Percentiles rank a stretch among this genome's conserved stretches.
Conservation (phyloP, 2,329 filamentous ascomycete genomes). For the Talaromyces albobiverticillius region DNA sequence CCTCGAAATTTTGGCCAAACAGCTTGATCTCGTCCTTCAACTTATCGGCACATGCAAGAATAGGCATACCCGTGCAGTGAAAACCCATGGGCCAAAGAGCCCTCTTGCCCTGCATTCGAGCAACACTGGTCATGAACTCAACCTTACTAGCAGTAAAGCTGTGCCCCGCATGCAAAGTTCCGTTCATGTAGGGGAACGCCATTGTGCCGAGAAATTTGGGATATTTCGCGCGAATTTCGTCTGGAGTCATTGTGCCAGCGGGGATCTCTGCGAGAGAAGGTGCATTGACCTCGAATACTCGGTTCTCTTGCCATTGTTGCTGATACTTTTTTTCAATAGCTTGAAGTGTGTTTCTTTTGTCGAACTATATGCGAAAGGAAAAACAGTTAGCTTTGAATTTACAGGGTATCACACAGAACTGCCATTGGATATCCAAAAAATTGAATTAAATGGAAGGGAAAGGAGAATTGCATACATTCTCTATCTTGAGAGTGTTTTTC, state of each 20-base stretch:
- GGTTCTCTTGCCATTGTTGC: constrained; percentile 71
- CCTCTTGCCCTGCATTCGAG: constrained; percentile 85
- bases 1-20: constrained; percentile 84
- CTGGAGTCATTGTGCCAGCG: constrained; percentile 67
- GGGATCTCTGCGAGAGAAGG: constrained; percentile 76
- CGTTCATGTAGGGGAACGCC: constrained; percentile 81
- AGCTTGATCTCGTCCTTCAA: constrained; percentile 81
- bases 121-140: constrained; percentile 84
- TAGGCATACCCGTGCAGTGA: constrained; percentile 96
- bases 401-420: no score
- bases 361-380: constrained; percentile 58
- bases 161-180: constrained; percentile 85
- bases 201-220: constrained; percentile 90
- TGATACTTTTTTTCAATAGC: constrained; percentile 91
- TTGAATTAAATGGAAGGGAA: constrained; percentile 6
- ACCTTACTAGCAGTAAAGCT: constrained; percentile 89
- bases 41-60: constrained; percentile 97
- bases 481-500: constrained; percentile 63
- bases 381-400: not conserved
- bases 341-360: constrained; percentile 81
- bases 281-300: constrained; percentile 81
- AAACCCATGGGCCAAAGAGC: constrained; percentile 88
- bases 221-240: constrained; percentile 72
- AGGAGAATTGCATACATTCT: constrained; percentile 48
- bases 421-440: not conserved